Evolutionary conservation across 257 asterid species (phyloP), one percentile per base, ranked within the genome.

Genomic region (Solanum habrochaites): DNA sequence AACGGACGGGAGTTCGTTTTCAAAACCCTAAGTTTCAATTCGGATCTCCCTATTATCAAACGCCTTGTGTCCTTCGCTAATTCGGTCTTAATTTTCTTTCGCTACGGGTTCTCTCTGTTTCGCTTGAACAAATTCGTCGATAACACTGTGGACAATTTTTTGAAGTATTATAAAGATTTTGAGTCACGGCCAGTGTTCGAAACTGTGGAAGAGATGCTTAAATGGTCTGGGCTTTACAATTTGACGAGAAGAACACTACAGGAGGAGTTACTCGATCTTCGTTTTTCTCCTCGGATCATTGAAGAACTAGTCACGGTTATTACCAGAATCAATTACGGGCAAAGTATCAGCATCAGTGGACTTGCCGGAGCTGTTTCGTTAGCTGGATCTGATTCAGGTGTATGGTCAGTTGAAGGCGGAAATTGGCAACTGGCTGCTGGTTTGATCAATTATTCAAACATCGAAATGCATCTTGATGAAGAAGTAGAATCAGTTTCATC

Each of bases 341-440:
- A 96, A 91, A 95, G 99, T 90, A 93, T 93, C 87, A 89, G 91
- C 90, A 95, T 97, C 49, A 95, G 98, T 91, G 99, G 98, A 85
- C 95, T 97, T 56, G 99, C 99, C 82, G 99, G 99, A 83, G 95
- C 95, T 83, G 99, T 97, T 85, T 97, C 99, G 27, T 91, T 97
- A 93, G 99, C 99, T 70, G 99, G 99, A 86, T 91, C 96, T 20
- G 97, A 95, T 31, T 94, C 97, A 83, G 98, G 97, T 82, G 90
- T 95, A 78, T 97, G 99, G 99, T 89, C 99, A 14, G 90, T 97
- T 75, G 93, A 95, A 92, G 99, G 95, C 84, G 99, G 99, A 83
- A 97, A 97, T 93, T 93, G 98, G 97, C 98, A 96, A 91, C 92
- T 97, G 99, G 99, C 99, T 64, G 96, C 97, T 86, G 95, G 96